phyloP scores from a whole-genome alignment of 2,329 filamentous ascomycete genomes.

The Fusarium foetens region DNA sequence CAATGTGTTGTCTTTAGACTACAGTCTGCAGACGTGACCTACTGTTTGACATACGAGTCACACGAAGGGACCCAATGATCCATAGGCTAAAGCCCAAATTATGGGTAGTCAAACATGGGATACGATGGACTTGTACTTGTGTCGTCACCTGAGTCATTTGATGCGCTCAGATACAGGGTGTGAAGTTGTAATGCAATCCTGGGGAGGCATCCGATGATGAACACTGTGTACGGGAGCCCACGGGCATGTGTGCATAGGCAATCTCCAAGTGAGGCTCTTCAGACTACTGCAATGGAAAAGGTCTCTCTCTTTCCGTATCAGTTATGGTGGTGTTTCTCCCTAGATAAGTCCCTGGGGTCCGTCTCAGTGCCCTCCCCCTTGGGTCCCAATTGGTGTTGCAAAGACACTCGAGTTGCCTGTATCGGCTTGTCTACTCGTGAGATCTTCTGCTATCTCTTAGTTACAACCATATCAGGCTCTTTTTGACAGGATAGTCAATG shows the following conservation, averaged over 20 bases:
- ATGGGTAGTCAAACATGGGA: rapidly evolving
- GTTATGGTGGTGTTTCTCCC: too few species aligned
- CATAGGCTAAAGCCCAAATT: rapidly evolving
- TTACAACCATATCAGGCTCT: rapidly evolving
- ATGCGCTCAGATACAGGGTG: too few species aligned
- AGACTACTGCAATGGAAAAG: rapidly evolving
- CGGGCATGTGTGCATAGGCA: not conserved
- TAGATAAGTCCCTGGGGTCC: not conserved
- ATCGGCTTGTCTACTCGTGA: too few species aligned
- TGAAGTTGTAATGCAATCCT: not conserved
- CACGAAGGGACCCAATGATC: rapidly evolving
- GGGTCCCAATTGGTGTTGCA: not conserved
- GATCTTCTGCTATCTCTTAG: not conserved
- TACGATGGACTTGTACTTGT: not conserved
- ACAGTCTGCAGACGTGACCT: not conserved
- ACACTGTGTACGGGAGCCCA: too few species aligned
- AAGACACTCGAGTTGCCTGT: not conserved
- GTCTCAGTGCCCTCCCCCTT: not conserved
- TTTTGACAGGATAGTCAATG: rapidly evolving
- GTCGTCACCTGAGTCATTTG: too few species aligned
- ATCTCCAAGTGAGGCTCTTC: not conserved
- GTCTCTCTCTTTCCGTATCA: too few species aligned
- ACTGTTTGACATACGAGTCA: not conserved
- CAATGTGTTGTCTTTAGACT: not conserved
- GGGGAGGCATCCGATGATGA: not conserved